Evolutionary conservation across 768 basidiomycete species (phyloP), one percentile per base, ranked within the genome.

Genomic region (Mycena albidolilacea): DNA sequence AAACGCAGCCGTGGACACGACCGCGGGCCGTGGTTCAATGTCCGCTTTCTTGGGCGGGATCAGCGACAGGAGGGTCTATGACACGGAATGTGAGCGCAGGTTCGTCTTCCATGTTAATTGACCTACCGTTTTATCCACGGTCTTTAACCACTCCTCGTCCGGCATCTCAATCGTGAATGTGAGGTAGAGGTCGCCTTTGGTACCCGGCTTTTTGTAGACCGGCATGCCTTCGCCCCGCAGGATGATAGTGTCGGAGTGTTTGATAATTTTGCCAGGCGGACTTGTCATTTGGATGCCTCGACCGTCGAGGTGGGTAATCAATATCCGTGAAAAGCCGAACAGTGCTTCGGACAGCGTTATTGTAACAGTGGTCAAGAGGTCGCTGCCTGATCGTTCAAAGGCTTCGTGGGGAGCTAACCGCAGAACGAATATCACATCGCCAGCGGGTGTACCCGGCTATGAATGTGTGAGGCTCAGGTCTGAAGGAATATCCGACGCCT

Each of bases 281-380:
- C 90, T 92, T 0, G 90, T 83, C 14, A 98, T 89, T 46, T 90
- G 90, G 64, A 98, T 87, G n/a, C 96, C 96, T 15, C 96, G 90
- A 11, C 97, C 97, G 79, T 99, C 97, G 39, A 99, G 87, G 80
- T 99, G 97, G 8, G 92, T 94, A 69, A 99, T 85, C 30, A 98
- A 83, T 73, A 98, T 92, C 37, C 97, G 91, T 59, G 92, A 94
- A 84, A 99, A 97, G n/a, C 97, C 97, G 65, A 98, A 88, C 11
- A 99, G 88, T 4, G 97, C 95, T 82, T 99, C 97, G 11, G 97
- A 97, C 38, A 99, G 86, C 0, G 96, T 97, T 69, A 99, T 92
- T 58, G 91, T 91, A 69, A 96, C 90, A 41, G 89, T 91, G 3
- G 95, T 91, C 48, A 94, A 85, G 41, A 99, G 88, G 79, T 97